Base-by-base conservation (phyloP, 2,329 filamentous ascomycete genomes). In the Exophiala mesophila region DNA sequence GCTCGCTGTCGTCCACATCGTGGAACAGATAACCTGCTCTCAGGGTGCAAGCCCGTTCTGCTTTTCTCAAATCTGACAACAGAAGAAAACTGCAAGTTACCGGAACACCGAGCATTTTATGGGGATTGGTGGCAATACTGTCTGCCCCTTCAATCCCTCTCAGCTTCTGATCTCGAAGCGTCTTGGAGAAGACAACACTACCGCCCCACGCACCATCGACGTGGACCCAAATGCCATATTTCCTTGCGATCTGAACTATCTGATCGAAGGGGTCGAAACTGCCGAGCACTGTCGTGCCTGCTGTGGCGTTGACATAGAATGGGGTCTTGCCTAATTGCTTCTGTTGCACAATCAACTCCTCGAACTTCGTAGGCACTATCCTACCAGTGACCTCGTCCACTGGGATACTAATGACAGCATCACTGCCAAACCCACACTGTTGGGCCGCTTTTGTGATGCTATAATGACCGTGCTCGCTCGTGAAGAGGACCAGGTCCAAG, bases 41-140 rank as follows among this genome's bases (percentile, higher is more conserved):
- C 2, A 95, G 75, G 2, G 85, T 94, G 66, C 95, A 95, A 9
- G 88, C 88, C 34, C 67, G 70, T 62, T 92, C 84, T 63, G 97
- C 94, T 17, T 83, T 68, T 42, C 74, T 71, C 59, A 94, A 66
- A 60, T 97, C 89, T 2, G 77, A 76, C 0, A 79, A 82, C 9
- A 98, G 74, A 3, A 98, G 75, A 68, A 94, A 96, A 0, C 84
- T 89, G 67, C 89, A 97, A 0, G 89, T 95, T 29, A 94, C 70
- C 0, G 92, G 90, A 2, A 88, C 85, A 45, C 87, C 87, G 60
- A 97, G 77, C 92, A 97, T 97, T 69, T 97, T 97, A 69, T 98
- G 92, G 44, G 92, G 89, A 64, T 94, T 97, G 41, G 95, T 77
- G 2, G 88, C 87, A 28, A 97, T 71, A 10, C 81, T 87, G 64